Evolutionary conservation across 78 protist genomes (phyloP), one percentile per base, ranked within the genome.

Genomic region (Diacronema lutheri): DNA sequence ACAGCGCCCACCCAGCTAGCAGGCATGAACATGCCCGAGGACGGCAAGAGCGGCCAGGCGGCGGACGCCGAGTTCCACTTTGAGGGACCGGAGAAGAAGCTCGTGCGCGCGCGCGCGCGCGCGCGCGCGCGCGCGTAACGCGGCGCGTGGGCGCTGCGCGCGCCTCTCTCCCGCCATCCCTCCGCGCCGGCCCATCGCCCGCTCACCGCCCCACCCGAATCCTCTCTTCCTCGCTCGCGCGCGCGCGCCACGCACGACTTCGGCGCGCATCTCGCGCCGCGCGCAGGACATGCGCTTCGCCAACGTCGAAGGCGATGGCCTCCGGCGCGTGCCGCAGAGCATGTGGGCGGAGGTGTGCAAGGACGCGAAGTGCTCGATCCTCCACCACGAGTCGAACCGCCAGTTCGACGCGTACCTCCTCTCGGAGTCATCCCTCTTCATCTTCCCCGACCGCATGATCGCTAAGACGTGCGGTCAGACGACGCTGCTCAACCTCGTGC

Each of bases 381-480:
- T 96, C 31, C 5, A 44, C 41, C 4, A 1, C 25, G 19, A 4
- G 33, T 10, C 29, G 73, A 57, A 93, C 86, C 88, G 89, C 19
- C 50, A 55, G 88, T 86, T 73, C 61, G 95, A 94, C 83, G 74
- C 91, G 55, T 94, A 91, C 84, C 93, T 95, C 31, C 88, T 93
- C 74, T 90, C 95, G 29, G 98, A 96, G 85, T 86, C 93, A 57
- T 71, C 89, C 19, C 79, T 96, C 69, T 96, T 96, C 58, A 95
- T 96, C 69, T 92, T 76, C 60, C 76, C 88, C 25, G 62, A 90
- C 71, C 37, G 82, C 62, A 84, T 91, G 4, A 77, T 96, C 79
- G 33, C 95, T 61, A 93, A 95, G 90, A 96, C 98, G 2, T 96
- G 98, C 86, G 98, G 98, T 58, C 88, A 91, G 58, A 96, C 98